Evolutionary conservation across 1,139 yeast genomes (phyloP), one percentile per base, ranked within the genome.

Genomic region (Pichia sp.): DNA sequence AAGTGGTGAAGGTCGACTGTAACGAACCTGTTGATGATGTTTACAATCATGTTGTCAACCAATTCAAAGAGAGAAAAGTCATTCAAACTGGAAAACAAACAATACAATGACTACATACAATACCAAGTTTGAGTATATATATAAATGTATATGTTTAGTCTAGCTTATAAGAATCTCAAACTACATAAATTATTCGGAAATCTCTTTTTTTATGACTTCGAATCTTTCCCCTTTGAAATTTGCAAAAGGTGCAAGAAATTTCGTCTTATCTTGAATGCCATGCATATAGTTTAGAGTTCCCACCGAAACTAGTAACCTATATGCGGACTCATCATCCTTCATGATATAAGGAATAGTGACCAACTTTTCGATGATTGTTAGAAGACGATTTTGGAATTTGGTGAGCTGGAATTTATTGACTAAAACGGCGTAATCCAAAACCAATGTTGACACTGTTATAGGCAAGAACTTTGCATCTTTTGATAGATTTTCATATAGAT

Each of bases 11-110:
- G 67, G 82, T 93, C 34, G 75, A 78, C 55, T 92, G 98, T 71
- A 86, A 90, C 68, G 81, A 83, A 63, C 77, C 92, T 3, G 93
- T 89, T 19, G 95, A 90, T 51, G 78, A 74, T 43, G 98, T 93
- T 19, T 89, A 87, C 65, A 67, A 64, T n/a, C 78, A 85, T 57
- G 96, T 92, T 45, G 77, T 83, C 65, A 73, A 70, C 15, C 90
- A 90, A 4, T 76, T 90, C 62, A 76, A 78, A 56, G 74, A 70
- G 26, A 70, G 64, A 54, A 66, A 66, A 32, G 58, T 67, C 42
- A 52, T 61, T 42, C 50, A 54, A 44, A 11, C 11, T 23, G 36
- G 8, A 11, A 43, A 16, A 26, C n/a, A 47, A 8, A 23, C 13
- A 42, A 47, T 4, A 32, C 15, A 47, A 23, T 11, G n/a, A 41